phyloP scores from a whole-genome alignment of 192 early-diverging fungal species.

The Dimargaris cristalligena region DNA sequence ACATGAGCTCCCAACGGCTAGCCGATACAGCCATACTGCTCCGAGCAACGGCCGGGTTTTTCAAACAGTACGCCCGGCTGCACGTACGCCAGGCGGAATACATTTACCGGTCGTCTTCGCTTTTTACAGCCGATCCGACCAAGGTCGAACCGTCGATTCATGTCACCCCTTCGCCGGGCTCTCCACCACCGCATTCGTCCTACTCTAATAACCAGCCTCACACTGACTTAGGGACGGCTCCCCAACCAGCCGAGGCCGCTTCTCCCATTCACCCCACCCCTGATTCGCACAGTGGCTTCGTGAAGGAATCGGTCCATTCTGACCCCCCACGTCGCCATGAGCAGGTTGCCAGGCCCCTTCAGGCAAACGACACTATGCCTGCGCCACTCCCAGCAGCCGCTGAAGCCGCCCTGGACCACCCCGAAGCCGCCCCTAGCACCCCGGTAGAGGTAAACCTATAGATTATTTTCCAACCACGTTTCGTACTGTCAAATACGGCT shows the following conservation, averaged over 20 bases:
- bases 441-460: not conserved
- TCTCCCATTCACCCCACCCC: not conserved
- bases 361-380: too few species aligned
- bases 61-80: not conserved
- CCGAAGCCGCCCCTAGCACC: too few species aligned
- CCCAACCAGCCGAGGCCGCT: not conserved
- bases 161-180: not conserved
- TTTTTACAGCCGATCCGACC: not conserved
- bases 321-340: too few species aligned
- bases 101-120: not conserved
- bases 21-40: not conserved
- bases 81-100: not conserved
- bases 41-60: not conserved
- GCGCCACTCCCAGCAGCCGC: too few species aligned
- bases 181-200: not conserved
- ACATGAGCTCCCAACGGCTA: not conserved
- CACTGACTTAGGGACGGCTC: not conserved
- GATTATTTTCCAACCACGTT: not conserved
- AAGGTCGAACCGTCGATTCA: not conserved
- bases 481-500: not conserved
- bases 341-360: too few species aligned
- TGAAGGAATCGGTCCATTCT: too few species aligned
- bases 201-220: not conserved
- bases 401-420: too few species aligned
- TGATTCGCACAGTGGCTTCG: too few species aligned